Base-by-base conservation (phyloP, 78 protist genomes). In the Neovahlkampfia damariscottae region DNA sequence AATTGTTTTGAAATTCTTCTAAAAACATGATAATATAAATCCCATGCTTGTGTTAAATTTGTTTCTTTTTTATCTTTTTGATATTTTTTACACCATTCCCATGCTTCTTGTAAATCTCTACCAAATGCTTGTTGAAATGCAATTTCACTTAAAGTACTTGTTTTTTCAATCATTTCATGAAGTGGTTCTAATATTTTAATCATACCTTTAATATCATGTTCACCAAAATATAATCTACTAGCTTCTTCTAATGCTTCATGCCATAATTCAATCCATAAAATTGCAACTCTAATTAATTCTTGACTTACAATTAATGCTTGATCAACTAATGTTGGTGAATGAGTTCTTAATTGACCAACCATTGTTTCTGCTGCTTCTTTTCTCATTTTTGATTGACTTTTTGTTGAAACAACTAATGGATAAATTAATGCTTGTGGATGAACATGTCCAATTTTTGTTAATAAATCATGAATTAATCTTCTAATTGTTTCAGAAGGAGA, bases 341-440 rank as follows among this genome's bases (percentile, higher is more conserved):
- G 28, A 8, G 8, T 7, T 72, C 59, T 5, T n/a, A 78, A 29
- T 3, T 78, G 1, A 1, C 31, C 41, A 2, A 78, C 70, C 2
- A 78, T 36, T 2, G 2, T 32, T 77, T 4, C 5, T 8, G 67
- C 73, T 19, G 38, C 34, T 6, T 2, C 6, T 58, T 78, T 78
- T 37, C 81, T 62, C 6, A 28, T 39, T 8, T 8, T 7, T 8
- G 8, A 38, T 8, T 4, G 34, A 8, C 67, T 32, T n/a, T 77
- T 67, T 19, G 82, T 0, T 29, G 98, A 97, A 39, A 97, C 99
- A 10, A 94, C 87, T 31, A 97, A 84, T 41, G 99, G 99, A 86
- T 94, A 97, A 32, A 96, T 81, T 29, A 97, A 86, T 0, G 98
- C 98, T 73, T 97, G 99, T 19, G 99, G 99, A 73, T 97, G 99